These are phyloP conservation scores for Apophysomyces trapeziformis DNA, from an alignment of 371 early-diverging fungal species.

Conservation along the genomic window DNA sequence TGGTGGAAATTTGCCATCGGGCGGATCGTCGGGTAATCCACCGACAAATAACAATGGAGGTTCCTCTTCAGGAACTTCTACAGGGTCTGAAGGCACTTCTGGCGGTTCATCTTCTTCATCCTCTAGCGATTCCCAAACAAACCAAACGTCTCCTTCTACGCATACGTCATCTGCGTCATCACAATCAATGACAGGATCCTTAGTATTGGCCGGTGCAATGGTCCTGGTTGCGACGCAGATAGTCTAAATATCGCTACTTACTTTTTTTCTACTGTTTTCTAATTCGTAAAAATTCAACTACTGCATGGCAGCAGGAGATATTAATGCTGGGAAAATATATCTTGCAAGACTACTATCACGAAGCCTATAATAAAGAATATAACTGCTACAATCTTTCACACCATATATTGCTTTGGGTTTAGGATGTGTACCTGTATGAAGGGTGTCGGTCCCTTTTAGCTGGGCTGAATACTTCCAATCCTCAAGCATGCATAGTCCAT, in stretches of 20 bases:
- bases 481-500: too few species aligned
- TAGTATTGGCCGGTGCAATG: neutral
- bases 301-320: neutral
- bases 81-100: neutral
- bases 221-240: neutral
- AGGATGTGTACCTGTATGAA: too few species aligned
- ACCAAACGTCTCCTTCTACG: neutral
- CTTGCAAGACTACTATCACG: neutral
- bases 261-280: neutral
- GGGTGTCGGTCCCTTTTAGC: too few species aligned
- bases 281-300: neutral
- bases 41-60: neutral
- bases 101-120: neutral
- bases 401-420: too few species aligned
- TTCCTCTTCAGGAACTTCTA: neutral
- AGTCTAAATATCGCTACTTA: neutral
- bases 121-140: neutral
- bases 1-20: conserved; percentile 21
- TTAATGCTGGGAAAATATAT: neutral
- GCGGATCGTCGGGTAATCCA: neutral
- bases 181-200: neutral
- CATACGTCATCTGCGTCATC: neutral
- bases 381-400: neutral
- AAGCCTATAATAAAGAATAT: neutral
- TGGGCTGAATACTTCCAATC: too few species aligned